These are phyloP conservation scores for Geotrichum fermentans DNA, from an alignment of 1,139 yeast species.

Conservation along the genomic window DNA sequence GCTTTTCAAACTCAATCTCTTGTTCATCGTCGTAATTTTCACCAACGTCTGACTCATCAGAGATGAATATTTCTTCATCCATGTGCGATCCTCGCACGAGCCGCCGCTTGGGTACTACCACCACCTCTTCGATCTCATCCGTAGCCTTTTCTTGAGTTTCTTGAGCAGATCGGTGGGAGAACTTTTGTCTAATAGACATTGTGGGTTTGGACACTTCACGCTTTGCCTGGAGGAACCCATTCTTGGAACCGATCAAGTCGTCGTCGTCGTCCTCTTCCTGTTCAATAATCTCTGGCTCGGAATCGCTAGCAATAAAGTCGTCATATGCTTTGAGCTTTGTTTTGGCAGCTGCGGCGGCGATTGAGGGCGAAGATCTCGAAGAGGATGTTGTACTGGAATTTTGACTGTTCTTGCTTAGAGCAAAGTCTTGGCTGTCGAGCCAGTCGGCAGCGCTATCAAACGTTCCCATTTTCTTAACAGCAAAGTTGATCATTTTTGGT, in stretches of 20 bases:
- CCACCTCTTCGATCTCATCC: slow-evolving; percentile 10
- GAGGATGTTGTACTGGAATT: slow-evolving; percentile 13
- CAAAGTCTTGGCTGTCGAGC: slow-evolving; percentile 28
- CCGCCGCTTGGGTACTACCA: slow-evolving; percentile 24
- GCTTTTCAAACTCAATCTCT: slow-evolving; percentile 52
- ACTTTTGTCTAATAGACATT: slow-evolving; percentile 38
- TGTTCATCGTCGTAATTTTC: slow-evolving; percentile 39
- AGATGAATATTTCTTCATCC: slow-evolving; percentile 6
- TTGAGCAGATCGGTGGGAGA: slow-evolving; percentile 23
- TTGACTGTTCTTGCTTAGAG: slow-evolving; percentile 7
- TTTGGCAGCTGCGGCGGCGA: not conserved
- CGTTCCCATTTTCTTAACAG: slow-evolving; percentile 35
- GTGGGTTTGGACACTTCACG: slow-evolving; percentile 33
- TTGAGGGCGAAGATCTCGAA: slow-evolving; percentile 6
- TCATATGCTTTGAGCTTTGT: not conserved
- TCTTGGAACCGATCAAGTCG: slow-evolving; percentile 8
- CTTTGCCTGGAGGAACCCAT: slow-evolving; percentile 26
- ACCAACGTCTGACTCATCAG: slow-evolving; percentile 24
- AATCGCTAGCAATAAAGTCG: slow-evolving; percentile 6
- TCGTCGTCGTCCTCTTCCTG: slow-evolving; percentile 9
- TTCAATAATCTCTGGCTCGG: slow-evolving; percentile 1
- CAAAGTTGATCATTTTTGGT: slow-evolving; percentile 31
- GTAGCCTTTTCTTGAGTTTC: not conserved
- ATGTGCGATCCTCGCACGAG: slow-evolving; percentile 21
- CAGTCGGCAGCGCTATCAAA: slow-evolving; percentile 38